phyloP scores from a whole-genome alignment of 2,329 filamentous ascomycete species.

The Xenosphaeropsis pyriputrescens region DNA sequence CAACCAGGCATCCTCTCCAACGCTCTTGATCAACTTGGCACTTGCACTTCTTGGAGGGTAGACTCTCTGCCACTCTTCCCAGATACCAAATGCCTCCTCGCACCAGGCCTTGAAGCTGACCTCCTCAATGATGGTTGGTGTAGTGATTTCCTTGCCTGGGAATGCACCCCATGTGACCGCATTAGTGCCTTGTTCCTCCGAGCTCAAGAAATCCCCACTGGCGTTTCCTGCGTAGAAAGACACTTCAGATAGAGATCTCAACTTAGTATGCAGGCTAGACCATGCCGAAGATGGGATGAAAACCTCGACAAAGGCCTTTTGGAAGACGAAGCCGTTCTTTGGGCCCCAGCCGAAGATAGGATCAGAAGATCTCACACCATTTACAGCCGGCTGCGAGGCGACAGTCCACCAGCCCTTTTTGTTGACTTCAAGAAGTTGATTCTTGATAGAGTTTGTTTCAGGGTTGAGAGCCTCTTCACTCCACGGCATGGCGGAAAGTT shows the following conservation, averaged over 20 bases:
- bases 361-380: constrained; percentile 66
- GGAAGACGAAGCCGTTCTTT: constrained; percentile 84
- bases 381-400: constrained; percentile 87
- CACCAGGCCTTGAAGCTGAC: constrained; percentile 89
- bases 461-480: constrained; percentile 77
- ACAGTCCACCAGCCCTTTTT: constrained; percentile 87
- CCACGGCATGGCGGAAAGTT: constrained; percentile 77
- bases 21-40: constrained; percentile 52
- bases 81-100: constrained; percentile 93
- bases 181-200: constrained; percentile 59
- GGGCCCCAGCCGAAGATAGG: constrained; percentile 88
- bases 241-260: constrained; percentile 50
- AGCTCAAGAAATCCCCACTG: constrained; percentile 63
- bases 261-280: constrained; percentile 44
- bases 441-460: constrained; percentile 71
- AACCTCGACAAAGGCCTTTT: constrained; percentile 96
- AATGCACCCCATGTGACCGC: constrained; percentile 97
- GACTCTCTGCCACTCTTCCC: constrained; percentile 83
- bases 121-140: constrained; percentile 91
- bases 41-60: constrained; percentile 57
- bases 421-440: constrained; percentile 64
- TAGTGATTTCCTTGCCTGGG: constrained; percentile 88
- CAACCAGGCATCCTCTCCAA: constrained; percentile 64
- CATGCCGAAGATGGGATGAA: constrained; percentile 71
- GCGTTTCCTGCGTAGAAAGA: constrained; percentile 82